Evolutionary conservation across 108 stramenopile species (phyloP).

Genomic region (Fistulifera solaris): DNA sequence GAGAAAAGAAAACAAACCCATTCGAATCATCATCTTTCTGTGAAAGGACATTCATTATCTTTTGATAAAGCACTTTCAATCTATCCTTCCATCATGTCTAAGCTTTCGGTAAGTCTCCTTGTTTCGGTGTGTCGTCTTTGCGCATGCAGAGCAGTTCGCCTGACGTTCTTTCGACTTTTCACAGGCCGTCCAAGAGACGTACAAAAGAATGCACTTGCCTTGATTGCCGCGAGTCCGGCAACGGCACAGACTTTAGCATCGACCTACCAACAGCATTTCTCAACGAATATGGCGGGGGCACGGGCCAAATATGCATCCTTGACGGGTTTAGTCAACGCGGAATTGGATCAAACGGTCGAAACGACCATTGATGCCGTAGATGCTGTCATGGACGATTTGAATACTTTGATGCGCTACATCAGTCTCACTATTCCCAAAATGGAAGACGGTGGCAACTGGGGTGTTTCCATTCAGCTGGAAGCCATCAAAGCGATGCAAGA

Average conservation of each 20-base stretch:
- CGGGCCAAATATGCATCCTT: neutral
- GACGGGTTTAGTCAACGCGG: neutral
- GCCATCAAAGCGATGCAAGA: slow-evolving; percentile 47
- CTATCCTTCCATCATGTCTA: neutral
- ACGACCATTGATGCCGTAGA: slow-evolving; percentile 24
- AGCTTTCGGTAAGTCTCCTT: neutral
- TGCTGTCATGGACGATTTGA: slow-evolving; percentile 4
- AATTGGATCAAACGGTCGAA: neutral
- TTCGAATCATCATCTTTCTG: too few relatives aligned
- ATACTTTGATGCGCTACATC: slow-evolving; percentile 15
- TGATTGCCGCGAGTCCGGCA: neutral
- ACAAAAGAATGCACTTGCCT: neutral
- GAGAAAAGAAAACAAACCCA: too few relatives aligned
- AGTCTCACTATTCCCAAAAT: slow-evolving; percentile 45
- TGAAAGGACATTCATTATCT: too few relatives aligned
- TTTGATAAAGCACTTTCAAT: too few relatives aligned
- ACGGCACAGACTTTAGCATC: neutral
- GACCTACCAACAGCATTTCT: neutral
- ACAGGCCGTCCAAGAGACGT: neutral
- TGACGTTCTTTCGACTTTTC: neutral
- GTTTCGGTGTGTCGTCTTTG: neutral
- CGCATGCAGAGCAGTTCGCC: too few relatives aligned
- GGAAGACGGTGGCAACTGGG: slow-evolving; percentile 83
- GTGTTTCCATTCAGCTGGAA: slow-evolving; percentile 63
- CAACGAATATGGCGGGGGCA: neutral